Evolutionary conservation across 129 eudicot species (phyloP), one percentile per base, ranked within the genome.

Genomic region (Lactuca saligna): DNA sequence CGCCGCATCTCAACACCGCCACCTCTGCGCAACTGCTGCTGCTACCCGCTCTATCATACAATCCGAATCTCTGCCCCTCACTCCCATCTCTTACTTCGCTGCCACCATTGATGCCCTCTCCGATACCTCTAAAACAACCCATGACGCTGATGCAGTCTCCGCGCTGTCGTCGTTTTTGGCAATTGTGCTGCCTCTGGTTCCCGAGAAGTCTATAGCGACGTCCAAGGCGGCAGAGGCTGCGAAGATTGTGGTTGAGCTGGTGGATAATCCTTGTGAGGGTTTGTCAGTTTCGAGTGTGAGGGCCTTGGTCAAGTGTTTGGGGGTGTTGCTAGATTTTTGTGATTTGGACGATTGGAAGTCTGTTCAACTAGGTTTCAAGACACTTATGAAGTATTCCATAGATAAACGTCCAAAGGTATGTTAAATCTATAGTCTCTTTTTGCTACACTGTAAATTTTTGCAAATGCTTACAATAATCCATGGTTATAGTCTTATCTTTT

Each of bases 381-480:
- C 77, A 34, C 83, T 94, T 60, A 14, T 89, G 17, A 89, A 76
- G 54, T 87, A 80, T 49, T 83, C 97, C 4, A 54, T 81, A 41
- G 99, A 89, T 85, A 89, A 87, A 79, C 95, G 99, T 3, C 99
- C 99, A 8, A 94, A 94, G 95, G 99, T 89, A 69, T 54, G 34
- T 8, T 53, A 29, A 66, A 10, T 6, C 50, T 63, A 15, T 37
- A 7, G 17, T 41, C 35, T 3, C 62, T 55, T 3, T 17, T 68
- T 68, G 53, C 15, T 38, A 68, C 55, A 8, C 41, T 73, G 31
- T 55, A 12, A 17, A 33, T 74, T 42, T 73, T 46, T 51, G 55
- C 46, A 39, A 73, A 3, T 9, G 68, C 31, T 0, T 25, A 57
- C 31, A 8, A 15, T 71, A 35, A 41, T 70, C 17, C n/a, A 57